Conservation (phyloP, 345 rosid species). For the Turnera subulata region DNA sequence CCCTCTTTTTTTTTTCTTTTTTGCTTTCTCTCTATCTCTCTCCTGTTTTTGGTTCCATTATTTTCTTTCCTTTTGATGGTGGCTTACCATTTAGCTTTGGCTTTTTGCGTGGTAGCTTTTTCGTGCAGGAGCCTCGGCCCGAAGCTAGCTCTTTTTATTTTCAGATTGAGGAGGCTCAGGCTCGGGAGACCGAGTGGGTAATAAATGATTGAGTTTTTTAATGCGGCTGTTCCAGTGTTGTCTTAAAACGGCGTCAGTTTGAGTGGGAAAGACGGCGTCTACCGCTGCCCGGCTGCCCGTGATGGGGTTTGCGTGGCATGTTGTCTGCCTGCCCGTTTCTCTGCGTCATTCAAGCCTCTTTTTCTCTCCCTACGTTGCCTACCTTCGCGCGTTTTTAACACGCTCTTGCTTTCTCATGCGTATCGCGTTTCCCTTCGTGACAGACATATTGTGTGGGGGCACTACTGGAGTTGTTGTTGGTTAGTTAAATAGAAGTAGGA, state of each 20-base stretch:
- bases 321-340: not conserved
- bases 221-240: not conserved
- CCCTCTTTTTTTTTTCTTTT: slow-evolving; percentile 10
- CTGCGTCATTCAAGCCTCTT: not conserved
- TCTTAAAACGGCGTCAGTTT: slow-evolving; percentile 27
- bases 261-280: slow-evolving; percentile 36
- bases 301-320: not conserved
- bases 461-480: not conserved
- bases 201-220: slow-evolving; percentile 35
- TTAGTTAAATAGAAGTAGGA: not conserved
- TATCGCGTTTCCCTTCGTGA: not conserved
- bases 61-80: slow-evolving; percentile 15
- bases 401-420: not conserved
- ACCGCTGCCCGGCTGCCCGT: slow-evolving; percentile 44
- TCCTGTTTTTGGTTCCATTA: slow-evolving; percentile 25
- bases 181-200: slow-evolving; percentile 17
- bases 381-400: not conserved
- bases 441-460: not conserved
- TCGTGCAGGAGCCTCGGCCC: slow-evolving; percentile 38
- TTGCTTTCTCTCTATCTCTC: slow-evolving; percentile 13
- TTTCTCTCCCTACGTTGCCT: not conserved
- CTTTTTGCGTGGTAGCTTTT: slow-evolving; percentile 20
- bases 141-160: slow-evolving; percentile 21
- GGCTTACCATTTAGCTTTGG: slow-evolving; percentile 12
- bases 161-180: slow-evolving; percentile 13